A percentile compares a stretch with the other conserved stretches of the same genome.
Evolutionary conservation across 352 stramenopile species (phyloP).

Genomic region (Aphanomyces invadans): DNA sequence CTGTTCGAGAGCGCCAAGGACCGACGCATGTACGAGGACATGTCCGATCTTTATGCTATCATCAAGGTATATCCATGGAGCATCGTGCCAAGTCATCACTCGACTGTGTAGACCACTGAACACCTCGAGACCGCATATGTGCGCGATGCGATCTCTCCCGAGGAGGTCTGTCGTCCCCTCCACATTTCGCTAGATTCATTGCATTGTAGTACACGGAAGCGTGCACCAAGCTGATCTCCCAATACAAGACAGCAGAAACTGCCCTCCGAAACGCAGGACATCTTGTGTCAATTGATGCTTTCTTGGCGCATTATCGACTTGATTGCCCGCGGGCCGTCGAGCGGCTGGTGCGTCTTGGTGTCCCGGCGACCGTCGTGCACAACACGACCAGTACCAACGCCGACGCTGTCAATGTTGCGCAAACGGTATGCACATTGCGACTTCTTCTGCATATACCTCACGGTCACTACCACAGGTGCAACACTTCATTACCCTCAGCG

Average conservation of each 20-base stretch:
- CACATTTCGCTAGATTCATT: neutral
- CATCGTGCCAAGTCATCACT: no score
- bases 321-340: constrained; percentile 93
- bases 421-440: constrained; percentile 73
- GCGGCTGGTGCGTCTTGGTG: constrained; percentile 89
- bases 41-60: constrained; percentile 93
- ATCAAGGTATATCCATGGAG: constrained; percentile 75
- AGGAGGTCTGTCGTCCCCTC: constrained; percentile 47
- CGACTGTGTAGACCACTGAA: constrained; percentile 82
- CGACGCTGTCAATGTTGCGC: constrained; percentile 87
- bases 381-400: constrained; percentile 73
- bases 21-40: constrained; percentile 77
- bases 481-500: constrained; percentile 98
- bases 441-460: neutral
- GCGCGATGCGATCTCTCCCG: constrained; percentile 89
- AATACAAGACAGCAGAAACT: constrained; percentile 96
- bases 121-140: constrained; percentile 96
- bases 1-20: constrained; percentile 81
- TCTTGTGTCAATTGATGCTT: constrained; percentile 63
- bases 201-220: constrained; percentile 87
- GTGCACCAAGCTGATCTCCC: constrained; percentile 96
- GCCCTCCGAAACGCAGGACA: constrained; percentile 77
- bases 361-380: constrained; percentile 88
- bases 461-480: constrained; percentile 38
- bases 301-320: constrained; percentile 93